Base-by-base conservation (phyloP, 495 filamentous ascomycete genomes). In the Diplogelasinospora grovesii region DNA sequence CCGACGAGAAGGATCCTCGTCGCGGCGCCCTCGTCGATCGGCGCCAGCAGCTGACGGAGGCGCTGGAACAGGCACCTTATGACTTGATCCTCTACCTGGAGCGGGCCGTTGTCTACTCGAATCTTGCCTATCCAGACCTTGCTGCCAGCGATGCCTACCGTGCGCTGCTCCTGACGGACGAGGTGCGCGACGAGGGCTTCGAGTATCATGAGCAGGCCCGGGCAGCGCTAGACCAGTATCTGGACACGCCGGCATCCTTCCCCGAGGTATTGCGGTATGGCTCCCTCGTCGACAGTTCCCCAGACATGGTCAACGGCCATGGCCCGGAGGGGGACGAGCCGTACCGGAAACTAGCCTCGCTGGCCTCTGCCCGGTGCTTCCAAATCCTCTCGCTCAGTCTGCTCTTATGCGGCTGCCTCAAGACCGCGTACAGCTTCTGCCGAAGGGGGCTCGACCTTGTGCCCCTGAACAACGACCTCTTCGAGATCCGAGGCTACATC, bases 81-180 rank as follows among this genome's bases (percentile, higher is more conserved):
- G 83, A 88, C 51, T 68, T 87, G n/a, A 70, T 83, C 37, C 68
- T 79, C 13, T 87, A 90, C 53, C 67, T 94, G 28, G 67, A 79
- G 43, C 77, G 89, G 19, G 84, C 86, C 20, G 60, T 73, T 21
- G 66, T 80, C 21, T 79, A 95, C 59, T 69, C 81, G 26, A 59
- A 79, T 39, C 74, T 96, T 22, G 85, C 79, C 23, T 96, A 92
- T 60, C 86, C 86, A 2, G 92, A 98, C 59, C 73, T 98, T 11
- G 86, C 86, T 3, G 83, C 83, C 19, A 87, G 86, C 27, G 92
- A 95, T 61, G 85, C 87, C 2, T 97, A 98, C 59, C 81, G 85
- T 28, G 86, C 89, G 2, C 73, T 98, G 2, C 77, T 95, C 8
- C 67, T 97, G 28, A 69, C 81, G 14, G 92, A 98, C 51, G 87